These are phyloP conservation scores for Meredithiella fracta DNA, from an alignment of 2,329 filamentous ascomycete species.

Conservation along the genomic window DNA sequence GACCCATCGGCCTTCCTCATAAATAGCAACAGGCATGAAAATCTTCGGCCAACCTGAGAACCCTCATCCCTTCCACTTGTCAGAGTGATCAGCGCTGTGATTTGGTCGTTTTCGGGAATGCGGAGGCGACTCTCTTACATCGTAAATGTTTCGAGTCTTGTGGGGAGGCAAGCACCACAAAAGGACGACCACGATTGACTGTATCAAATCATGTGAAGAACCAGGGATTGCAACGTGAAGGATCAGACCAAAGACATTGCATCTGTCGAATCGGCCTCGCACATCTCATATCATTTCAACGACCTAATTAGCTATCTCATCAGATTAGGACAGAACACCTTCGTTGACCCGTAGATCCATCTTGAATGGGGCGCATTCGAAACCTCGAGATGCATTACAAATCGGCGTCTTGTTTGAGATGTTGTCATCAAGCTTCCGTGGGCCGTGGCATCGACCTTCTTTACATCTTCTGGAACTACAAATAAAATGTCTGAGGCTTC, in stretches of 20 bases:
- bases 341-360: not conserved
- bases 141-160: not conserved
- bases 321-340: not conserved
- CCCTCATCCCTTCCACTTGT: not conserved
- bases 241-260: no score
- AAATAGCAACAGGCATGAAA: not conserved
- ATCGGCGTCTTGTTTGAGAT: not conserved
- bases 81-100: not conserved
- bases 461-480: not conserved
- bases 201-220: no score
- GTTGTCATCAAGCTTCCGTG: no score
- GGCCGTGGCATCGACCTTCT: not conserved
- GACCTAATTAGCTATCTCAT: not conserved
- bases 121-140: not conserved
- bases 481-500: not conserved
- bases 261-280: no score
- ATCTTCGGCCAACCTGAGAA: not conserved
- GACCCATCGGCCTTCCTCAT: not conserved
- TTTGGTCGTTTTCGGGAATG: not conserved
- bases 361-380: not conserved
- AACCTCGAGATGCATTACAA: not conserved
- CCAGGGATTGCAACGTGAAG: no score
- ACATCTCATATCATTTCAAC: no score
- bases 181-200: no score
- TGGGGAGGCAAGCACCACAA: no score